phyloP scores from a whole-genome alignment of 768 basidiomycete genomes.

The Thelephora aurantiotincta region DNA sequence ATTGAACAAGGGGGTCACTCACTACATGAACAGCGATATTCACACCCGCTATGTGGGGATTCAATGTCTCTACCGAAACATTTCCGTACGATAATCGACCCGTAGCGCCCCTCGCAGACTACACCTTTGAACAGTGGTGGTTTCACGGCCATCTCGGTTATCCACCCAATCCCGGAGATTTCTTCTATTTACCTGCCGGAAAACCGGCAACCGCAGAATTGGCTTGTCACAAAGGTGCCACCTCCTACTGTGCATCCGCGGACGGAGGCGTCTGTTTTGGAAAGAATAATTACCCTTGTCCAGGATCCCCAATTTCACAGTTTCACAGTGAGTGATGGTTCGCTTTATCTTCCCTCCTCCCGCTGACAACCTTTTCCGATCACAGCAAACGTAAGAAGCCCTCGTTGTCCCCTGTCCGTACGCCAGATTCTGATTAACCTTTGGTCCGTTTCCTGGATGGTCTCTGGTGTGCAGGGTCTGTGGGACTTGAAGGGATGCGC shows the following conservation, averaged over 20 bases:
- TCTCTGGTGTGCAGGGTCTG: slow-evolving; percentile 18
- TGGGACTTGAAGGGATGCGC: slow-evolving; percentile 49
- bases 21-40: slow-evolving; percentile 25
- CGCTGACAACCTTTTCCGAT: background rate
- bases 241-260: slow-evolving; percentile 37
- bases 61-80: slow-evolving; percentile 42
- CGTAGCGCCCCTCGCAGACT: slow-evolving; percentile 24
- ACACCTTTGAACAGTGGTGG: slow-evolving; percentile 36
- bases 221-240: slow-evolving; percentile 45
- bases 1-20: no score
- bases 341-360: background rate
- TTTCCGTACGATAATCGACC: slow-evolving; percentile 55
- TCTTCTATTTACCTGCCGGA: slow-evolving; percentile 50
- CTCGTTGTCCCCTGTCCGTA: background rate
- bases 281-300: slow-evolving; percentile 37
- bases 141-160: slow-evolving; percentile 46
- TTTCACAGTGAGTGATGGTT: slow-evolving; percentile 27
- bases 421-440: background rate
- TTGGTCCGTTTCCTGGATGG: background rate
- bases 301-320: slow-evolving; percentile 24
- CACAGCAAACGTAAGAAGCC: background rate
- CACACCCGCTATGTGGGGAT: slow-evolving; percentile 50
- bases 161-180: slow-evolving; percentile 41
- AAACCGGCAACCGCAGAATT: slow-evolving; percentile 37
- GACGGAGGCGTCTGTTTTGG: slow-evolving; percentile 23